Evolutionary conservation across 1,139 yeast species (phyloP), one percentile per base, ranked within the genome.

Genomic region (Saccharomyces hybrid): DNA sequence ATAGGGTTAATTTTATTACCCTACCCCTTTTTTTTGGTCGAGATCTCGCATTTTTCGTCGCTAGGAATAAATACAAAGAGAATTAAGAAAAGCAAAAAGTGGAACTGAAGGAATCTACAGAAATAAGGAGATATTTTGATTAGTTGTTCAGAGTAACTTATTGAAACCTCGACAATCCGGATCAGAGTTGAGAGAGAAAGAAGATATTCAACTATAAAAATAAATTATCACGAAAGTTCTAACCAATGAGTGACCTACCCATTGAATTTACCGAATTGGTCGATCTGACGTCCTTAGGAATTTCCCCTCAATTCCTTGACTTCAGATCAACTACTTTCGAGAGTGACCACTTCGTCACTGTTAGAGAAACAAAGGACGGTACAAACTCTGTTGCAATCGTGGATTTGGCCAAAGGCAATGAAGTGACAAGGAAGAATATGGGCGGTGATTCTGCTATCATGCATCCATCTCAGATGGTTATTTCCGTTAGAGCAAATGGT

Each of bases 391-490:
- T 95, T 55, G 96, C 96, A 51, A 93, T 95, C 64, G 82, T 95
- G 61, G 93, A 93, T 70, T 79, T 93, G 68, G 78, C 82, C 61
- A 84, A 88, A 53, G 84, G 83, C 74, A 82, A 83, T 68, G 80
- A 83, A 64, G 84, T 88, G 63, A 82, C 83, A 31, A 83, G 96
- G 67, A 91, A 95, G 75, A 87, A 88, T 71, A 95, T 95, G 96
- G 82, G 89, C 55, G 99, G 99, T 51, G 99, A 95, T 73, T 88
- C 91, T 61, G 98, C 97, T 52, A 93, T 95, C 68, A 85, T 95
- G 95, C 96, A 91, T 71, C 98, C 99, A 16, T 70, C 76, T 29
- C 85, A 89, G 71, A 82, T 84, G 73, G 91, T 93, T 61, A 91
- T 95, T 64, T 90, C 96, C 25, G 81, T 95, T 61, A 81, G 98